phyloP scores from a whole-genome alignment of 2,329 filamentous ascomycete species.

The Colletotrichum magnum region DNA sequence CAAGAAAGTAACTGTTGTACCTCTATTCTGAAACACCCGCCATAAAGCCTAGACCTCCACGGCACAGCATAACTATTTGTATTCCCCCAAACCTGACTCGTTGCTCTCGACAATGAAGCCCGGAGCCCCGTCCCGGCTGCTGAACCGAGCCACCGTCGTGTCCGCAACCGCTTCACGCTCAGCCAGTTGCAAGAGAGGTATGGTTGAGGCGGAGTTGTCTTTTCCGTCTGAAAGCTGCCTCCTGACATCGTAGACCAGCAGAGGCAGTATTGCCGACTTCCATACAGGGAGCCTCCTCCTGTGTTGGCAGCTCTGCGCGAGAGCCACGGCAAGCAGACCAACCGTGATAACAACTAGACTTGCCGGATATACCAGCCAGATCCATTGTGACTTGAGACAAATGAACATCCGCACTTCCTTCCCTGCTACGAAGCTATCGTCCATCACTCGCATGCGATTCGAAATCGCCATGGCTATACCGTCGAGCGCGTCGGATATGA shows the following conservation, averaged over 20 bases:
- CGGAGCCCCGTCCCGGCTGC: neutral
- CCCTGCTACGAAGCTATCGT: neutral
- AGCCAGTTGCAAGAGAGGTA: neutral
- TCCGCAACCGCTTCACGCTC: neutral
- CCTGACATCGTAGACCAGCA: neutral
- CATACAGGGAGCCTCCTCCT: neutral
- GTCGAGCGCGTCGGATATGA: neutral
- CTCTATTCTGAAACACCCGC: too few species aligned
- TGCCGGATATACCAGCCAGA: neutral
- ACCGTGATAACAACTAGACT: neutral
- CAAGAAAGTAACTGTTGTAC: too few species aligned
- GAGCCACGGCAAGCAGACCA: neutral
- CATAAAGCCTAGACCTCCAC: too few species aligned
- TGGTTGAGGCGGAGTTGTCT: neutral
- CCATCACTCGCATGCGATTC: neutral
- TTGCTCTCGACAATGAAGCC: neutral
- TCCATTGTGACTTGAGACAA: neutral
- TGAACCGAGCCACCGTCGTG: neutral
- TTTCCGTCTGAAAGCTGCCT: neutral
- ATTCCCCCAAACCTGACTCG: too few species aligned
- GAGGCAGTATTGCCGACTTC: neutral
- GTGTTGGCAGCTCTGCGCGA: neutral
- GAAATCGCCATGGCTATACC: neutral
- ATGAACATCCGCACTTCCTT: neutral
- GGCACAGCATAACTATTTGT: too few species aligned